These are phyloP conservation scores for Metschnikowia baotianmanensis DNA, from an alignment of 805 yeast genomes.

Conservation along the genomic window DNA sequence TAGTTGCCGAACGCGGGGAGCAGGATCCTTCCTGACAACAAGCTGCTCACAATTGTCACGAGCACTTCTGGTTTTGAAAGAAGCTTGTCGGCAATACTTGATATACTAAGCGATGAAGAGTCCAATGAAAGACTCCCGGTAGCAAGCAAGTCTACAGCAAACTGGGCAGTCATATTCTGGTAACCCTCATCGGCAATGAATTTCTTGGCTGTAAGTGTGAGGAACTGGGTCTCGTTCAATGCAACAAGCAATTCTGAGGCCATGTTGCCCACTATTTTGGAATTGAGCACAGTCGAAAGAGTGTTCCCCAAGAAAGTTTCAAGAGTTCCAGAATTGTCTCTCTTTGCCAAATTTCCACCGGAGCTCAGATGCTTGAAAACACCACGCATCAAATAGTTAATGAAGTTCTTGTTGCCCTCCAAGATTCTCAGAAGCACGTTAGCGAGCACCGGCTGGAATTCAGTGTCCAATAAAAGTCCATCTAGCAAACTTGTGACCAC, in stretches of 20 bases:
- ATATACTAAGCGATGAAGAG: conserved; percentile 25
- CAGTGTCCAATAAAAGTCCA: conserved; percentile 36
- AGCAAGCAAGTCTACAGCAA: conserved; percentile 27
- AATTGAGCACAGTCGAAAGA: conserved; percentile 27
- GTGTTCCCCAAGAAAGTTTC: conserved; percentile 29
- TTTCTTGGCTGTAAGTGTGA: conserved; percentile 35
- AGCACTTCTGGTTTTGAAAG: conserved; percentile 26
- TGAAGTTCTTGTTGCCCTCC: conserved; percentile 27
- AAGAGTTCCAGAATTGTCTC: conserved; percentile 24
- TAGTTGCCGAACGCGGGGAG: conserved; percentile 26
- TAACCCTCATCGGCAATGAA: conserved; percentile 34
- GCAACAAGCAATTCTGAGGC: conserved; percentile 31
- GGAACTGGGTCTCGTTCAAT: conserved; percentile 41
- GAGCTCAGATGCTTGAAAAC: conserved; percentile 24
- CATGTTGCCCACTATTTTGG: conserved; percentile 25
- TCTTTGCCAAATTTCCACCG: conserved; percentile 10
- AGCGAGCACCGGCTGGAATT: conserved; percentile 32
- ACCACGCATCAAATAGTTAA: conserved; percentile 23
- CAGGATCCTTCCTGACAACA: conserved; percentile 24
- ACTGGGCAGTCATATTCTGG: conserved; percentile 34
- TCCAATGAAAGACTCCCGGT: conserved; percentile 28
- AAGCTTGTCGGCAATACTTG: conserved; percentile 24
- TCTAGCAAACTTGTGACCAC: conserved; percentile 33
- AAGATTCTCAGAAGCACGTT: conserved; percentile 31
- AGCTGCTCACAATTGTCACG: conserved; percentile 21